These are phyloP conservation scores for Candida ponderosae DNA, from an alignment of 805 yeast genomes.

Conservation along the genomic window DNA sequence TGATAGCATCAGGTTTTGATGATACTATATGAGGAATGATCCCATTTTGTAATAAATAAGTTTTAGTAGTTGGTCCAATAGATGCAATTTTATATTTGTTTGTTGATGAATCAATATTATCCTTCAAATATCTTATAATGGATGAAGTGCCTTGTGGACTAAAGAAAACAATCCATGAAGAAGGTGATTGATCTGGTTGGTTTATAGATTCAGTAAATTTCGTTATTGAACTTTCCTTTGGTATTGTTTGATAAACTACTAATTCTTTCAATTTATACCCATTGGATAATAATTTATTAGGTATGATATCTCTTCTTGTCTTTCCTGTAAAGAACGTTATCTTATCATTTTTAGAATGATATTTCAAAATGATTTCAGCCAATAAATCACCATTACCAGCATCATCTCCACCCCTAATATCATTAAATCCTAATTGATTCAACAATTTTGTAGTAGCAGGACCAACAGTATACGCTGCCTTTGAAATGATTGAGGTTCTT, in stretches of 20 bases:
- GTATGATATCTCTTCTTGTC: slow-evolving; percentile 74
- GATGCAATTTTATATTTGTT: slow-evolving; percentile 50
- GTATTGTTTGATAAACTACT: slow-evolving; percentile 62
- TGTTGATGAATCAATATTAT: slow-evolving; percentile 1
- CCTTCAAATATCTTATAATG: slow-evolving; percentile 42
- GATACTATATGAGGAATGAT: slow-evolving; percentile 60
- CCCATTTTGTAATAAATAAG: slow-evolving; percentile 43
- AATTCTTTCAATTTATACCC: slow-evolving; percentile 46
- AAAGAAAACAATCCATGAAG: slow-evolving; percentile 75
- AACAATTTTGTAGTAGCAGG: slow-evolving; percentile 73
- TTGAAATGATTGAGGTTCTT: slow-evolving; percentile 27
- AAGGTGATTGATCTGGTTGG: slow-evolving; percentile 5
- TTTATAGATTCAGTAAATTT: slow-evolving; percentile 21
- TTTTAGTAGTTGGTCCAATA: slow-evolving; percentile 89
- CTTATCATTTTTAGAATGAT: slow-evolving; percentile 13
- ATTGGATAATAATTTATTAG: slow-evolving; percentile 40
- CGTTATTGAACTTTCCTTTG: slow-evolving; percentile 36
- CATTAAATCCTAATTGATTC: slow-evolving; percentile 50
- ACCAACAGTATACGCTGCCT: slow-evolving; percentile 80
- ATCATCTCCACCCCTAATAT: slow-evolving; percentile 60
- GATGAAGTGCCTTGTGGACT: slow-evolving; percentile 82
- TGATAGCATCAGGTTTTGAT: slow-evolving; percentile 59
- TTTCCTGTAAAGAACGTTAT: slow-evolving; percentile 81
- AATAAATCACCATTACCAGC: slow-evolving; percentile 79
- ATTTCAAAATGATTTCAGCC: slow-evolving; percentile 50